Evolutionary conservation across 345 rosid genomes (phyloP).

Genomic region (Anacardium occidentale): DNA sequence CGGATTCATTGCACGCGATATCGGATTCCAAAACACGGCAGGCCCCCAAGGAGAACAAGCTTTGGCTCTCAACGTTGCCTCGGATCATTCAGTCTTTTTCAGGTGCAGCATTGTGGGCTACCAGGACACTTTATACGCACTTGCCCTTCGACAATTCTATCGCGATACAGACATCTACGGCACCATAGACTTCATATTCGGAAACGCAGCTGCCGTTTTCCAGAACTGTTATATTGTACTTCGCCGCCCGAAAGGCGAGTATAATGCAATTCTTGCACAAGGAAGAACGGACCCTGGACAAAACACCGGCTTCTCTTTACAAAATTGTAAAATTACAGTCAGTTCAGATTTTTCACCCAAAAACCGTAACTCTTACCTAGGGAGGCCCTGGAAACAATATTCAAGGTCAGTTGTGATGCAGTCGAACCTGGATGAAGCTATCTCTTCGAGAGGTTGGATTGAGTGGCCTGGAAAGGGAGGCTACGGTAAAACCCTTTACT

Average conservation of each 20-base stretch:
- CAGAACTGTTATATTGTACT: constrained; percentile 56
- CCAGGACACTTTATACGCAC: constrained; percentile 79
- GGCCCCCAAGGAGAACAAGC: constrained; percentile 73
- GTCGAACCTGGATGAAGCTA: constrained; percentile 46
- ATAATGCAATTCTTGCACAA: constrained; percentile 53
- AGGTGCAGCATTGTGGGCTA: constrained; percentile 75
- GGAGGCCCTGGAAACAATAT: constrained; percentile 78
- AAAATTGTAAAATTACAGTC: constrained; percentile 45
- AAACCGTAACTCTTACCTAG: constrained; percentile 45
- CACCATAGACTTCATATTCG: constrained; percentile 81
- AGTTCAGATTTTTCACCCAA: constrained; percentile 33
- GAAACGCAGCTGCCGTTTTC: constrained; percentile 81
- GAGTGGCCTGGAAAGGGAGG: constrained; percentile 58
- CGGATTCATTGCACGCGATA: constrained; percentile 68
- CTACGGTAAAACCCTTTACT: constrained; percentile 38
- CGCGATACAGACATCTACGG: constrained; percentile 76
- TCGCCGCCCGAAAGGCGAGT: constrained; percentile 41
- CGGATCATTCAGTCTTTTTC: constrained; percentile 65
- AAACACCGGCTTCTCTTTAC: constrained; percentile 70
- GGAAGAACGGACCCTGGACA: constrained; percentile 70
- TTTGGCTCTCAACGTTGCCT: constrained; percentile 53
- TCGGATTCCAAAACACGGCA: constrained; percentile 80
- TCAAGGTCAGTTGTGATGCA: constrained; percentile 73
- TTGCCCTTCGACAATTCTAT: constrained; percentile 72
- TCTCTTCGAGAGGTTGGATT: constrained; percentile 61